These are phyloP conservation scores for Coemansia javaensis DNA, from an alignment of 192 early-diverging fungal species.

Conservation along the genomic window DNA sequence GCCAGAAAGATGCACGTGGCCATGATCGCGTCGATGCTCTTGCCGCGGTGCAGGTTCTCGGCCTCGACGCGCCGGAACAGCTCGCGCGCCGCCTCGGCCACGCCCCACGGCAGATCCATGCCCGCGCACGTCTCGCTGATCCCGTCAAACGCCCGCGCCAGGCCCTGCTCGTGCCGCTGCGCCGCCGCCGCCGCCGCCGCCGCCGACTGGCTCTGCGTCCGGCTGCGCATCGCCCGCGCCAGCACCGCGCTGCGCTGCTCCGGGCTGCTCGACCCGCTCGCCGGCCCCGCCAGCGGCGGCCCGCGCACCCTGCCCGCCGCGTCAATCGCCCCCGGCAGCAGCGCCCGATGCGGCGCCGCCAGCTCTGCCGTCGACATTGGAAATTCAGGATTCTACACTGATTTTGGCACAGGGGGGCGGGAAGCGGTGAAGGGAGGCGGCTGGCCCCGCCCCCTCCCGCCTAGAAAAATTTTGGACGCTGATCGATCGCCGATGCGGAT, in stretches of 20 bases:
- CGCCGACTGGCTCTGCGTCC: slow-evolving; percentile 51
- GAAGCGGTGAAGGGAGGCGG: no score
- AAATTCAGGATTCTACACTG: no score
- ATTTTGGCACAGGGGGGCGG: no score
- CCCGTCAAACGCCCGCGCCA: slow-evolving; percentile 71
- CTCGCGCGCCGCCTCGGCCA: slow-evolving; percentile 79
- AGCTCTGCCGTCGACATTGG: slow-evolving; percentile 12
- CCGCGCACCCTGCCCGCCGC: background rate
- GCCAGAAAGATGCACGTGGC: slow-evolving; percentile 93
- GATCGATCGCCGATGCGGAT: no score
- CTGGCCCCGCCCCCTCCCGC: no score
- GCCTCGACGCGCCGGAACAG: slow-evolving; percentile 83
- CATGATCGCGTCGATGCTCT: slow-evolving; percentile 74
- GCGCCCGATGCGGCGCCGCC: slow-evolving; percentile 7
- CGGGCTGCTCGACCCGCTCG: slow-evolving; percentile 88
- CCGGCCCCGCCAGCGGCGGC: slow-evolving; percentile 20
- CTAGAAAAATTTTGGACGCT: no score
- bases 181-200: no score
- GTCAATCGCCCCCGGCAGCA: slow-evolving; percentile 17
- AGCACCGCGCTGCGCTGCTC: slow-evolving; percentile 54
- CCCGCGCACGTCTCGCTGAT: slow-evolving; percentile 75
- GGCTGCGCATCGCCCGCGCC: slow-evolving; percentile 17
- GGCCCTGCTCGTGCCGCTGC: slow-evolving; percentile 69
- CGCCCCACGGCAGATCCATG: slow-evolving; percentile 70
- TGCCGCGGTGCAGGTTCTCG: slow-evolving; percentile 75